A percentile compares a stretch with the other conserved stretches of the same genome.
These are phyloP conservation scores for Cutaneotrichosporon cyanovorans DNA, from an alignment of 1,284 basidiomycete species.

Conservation along the genomic window DNA sequence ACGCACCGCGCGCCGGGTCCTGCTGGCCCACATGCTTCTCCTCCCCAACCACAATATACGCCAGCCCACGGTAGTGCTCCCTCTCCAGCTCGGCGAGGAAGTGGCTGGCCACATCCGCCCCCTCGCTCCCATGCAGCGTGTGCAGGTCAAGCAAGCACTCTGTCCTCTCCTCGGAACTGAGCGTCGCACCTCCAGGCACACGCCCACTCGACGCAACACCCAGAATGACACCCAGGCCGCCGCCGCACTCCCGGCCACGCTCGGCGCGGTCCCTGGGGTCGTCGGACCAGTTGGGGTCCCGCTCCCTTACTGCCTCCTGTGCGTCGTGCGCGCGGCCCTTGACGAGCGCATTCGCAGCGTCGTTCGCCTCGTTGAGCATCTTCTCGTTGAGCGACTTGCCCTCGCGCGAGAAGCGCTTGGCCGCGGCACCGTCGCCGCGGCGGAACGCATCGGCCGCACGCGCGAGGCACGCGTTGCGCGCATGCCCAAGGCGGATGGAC, in stretches of 20 bases:
- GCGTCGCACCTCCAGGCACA: conserved; percentile 50
- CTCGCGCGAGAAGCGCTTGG: conserved; percentile 85
- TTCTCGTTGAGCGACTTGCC: conserved; percentile 86
- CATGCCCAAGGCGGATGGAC: conserved; percentile 82
- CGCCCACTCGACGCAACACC: conserved; percentile 63
- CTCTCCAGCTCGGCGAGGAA: conserved; percentile 81
- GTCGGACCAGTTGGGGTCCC: conserved; percentile 69
- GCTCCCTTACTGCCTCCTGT: conserved; percentile 62
- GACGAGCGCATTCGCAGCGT: conserved; percentile 69
- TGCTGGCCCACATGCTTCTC: conserved; percentile 90
- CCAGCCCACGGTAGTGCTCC: conserved; percentile 75
- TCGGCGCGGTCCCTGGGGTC: conserved; percentile 69
- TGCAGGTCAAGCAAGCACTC: conserved; percentile 76
- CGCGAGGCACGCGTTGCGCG: conserved; percentile 87
- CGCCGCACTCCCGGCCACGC: conserved; percentile 70
- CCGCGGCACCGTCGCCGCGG: conserved; percentile 85
- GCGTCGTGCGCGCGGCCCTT: conserved; percentile 67
- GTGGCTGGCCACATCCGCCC: conserved; percentile 79
- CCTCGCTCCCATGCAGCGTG: conserved; percentile 83
- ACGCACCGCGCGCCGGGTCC: conserved; percentile 68
- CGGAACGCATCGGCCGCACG: conserved; percentile 92
- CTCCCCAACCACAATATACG: conserved; percentile 84
- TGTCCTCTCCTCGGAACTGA: conserved; percentile 70
- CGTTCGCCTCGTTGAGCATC: conserved; percentile 75
- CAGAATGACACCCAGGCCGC: conserved; percentile 71